Conservation (phyloP, 495 filamentous ascomycete species). For the Neurospora africana region DNA sequence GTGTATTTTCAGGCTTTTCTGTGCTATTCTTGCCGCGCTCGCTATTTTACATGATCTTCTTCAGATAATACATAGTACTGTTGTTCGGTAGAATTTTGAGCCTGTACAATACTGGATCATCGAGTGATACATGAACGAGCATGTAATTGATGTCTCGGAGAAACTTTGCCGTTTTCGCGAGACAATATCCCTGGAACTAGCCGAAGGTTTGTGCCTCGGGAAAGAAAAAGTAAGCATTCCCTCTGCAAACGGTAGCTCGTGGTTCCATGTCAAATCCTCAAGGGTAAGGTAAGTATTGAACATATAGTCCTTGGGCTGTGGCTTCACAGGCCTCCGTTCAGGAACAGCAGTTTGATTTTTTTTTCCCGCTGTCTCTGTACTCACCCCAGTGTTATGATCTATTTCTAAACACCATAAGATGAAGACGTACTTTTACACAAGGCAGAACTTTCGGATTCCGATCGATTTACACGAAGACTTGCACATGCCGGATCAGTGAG, state of each 20-base stretch:
- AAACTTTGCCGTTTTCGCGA: background rate
- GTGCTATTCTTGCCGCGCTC: background rate
- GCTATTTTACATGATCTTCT: background rate
- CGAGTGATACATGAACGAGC: background rate
- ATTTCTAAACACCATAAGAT: background rate
- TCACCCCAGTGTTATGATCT: background rate
- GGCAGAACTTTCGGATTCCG: background rate
- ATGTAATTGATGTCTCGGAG: background rate
- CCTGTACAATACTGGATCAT: background rate
- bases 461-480: background rate
- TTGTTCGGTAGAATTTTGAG: background rate
- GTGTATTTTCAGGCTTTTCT: background rate
- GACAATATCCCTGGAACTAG: background rate
- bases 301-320: background rate
- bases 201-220: background rate
- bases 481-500: background rate
- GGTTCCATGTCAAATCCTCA: background rate
- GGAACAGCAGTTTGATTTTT: background rate
- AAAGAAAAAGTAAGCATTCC: background rate
- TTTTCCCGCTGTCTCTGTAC: background rate
- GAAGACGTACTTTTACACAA: background rate
- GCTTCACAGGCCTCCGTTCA: background rate
- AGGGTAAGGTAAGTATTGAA: background rate
- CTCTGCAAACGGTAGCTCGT: background rate
- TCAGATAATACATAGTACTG: background rate